Evolutionary conservation across 75 land plant genomes (phyloP), one percentile per base, ranked within the genome.

Genomic region (Ceratopteris richardii): DNA sequence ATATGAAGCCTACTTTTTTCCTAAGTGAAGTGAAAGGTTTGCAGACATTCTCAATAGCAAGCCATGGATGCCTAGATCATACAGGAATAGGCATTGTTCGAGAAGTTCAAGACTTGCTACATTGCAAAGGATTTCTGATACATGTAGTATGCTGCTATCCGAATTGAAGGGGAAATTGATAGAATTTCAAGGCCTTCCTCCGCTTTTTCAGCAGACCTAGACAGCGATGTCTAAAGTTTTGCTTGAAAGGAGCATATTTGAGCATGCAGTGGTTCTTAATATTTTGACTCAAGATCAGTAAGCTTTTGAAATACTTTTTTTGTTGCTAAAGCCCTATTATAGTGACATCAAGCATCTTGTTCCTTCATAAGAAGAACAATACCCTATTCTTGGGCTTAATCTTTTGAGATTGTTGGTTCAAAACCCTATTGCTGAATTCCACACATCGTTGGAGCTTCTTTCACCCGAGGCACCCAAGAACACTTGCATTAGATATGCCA

Each of bases 401-500:
- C 82, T 93, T 44, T 60, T 93, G 63, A 67, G 95, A 58, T 81
- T 93, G 29, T 80, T 88, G 25, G 98, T 85, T 14, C 90, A 93
- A 62, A 93, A 88, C 68, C 72, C 95, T 63, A 88, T 93, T 51
- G 98, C 97, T 44, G 94, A 88, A 51, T 87, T 92, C 61, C 94
- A 88, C 54, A 88, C 94, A 51, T 95, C 82, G 54, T 69, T 88
- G 54, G 98, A 93, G 56, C 75, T 93, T 26, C 79, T 93, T 31
- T 68, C 98, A 1, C 56, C 87, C 12, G 74, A 66, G 63, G 95
- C 95, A 20, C 70, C 85, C 56, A 84, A 88, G 56, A 78, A 93
- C 55, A 71, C 73, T 21, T 88, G 82, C 79, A 85, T 93, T 48
- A 88, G 81, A 71, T 83, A 85, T 76, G 95, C 88, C 40, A 90